Conservation (phyloP, 805 yeast species). For the Saccharomycopsis sp. region DNA sequence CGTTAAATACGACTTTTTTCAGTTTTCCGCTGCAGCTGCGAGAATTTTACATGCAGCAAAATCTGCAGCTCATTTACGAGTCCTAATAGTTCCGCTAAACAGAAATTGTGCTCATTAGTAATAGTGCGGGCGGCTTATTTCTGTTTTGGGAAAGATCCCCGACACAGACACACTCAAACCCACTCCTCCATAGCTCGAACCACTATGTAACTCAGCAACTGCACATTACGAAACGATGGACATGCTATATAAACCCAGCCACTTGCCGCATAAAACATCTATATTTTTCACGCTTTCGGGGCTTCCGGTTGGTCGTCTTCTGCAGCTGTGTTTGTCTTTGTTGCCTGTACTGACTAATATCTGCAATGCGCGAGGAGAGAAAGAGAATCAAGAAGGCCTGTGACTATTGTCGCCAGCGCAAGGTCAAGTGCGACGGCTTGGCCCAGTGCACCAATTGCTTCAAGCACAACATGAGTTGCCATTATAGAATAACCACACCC, state of each 20-base stretch:
- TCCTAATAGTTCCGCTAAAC: slow-evolving; percentile 1
- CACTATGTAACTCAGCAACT: not conserved
- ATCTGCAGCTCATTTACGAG: not conserved
- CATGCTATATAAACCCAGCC: not conserved
- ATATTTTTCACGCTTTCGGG: not conserved
- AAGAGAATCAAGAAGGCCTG: slow-evolving; percentile 2
- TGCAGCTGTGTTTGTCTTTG: too few relatives aligned
- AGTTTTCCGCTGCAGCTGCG: not conserved
- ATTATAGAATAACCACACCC: not conserved
- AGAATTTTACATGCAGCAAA: too few relatives aligned
- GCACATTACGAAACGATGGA: not conserved
- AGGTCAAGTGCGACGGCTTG: not conserved
- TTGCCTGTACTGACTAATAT: too few relatives aligned
- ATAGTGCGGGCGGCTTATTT: not conserved
- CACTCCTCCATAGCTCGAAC: not conserved
- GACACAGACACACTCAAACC: too few relatives aligned
- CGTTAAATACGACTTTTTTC: not conserved
- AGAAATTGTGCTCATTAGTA: not conserved
- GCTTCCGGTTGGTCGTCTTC: too few relatives aligned
- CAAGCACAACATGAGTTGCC: not conserved
- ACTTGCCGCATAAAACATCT: not conserved
- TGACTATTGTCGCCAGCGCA: slow-evolving; percentile 4
- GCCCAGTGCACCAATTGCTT: not conserved
- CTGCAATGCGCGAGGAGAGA: not conserved
- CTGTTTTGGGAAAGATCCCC: not conserved